A percentile compares a stretch with the other conserved stretches of the same genome.
Evolutionary conservation across 371 early-diverging fungal species (phyloP).

Genomic region (Syncephalastrum racemosum): DNA sequence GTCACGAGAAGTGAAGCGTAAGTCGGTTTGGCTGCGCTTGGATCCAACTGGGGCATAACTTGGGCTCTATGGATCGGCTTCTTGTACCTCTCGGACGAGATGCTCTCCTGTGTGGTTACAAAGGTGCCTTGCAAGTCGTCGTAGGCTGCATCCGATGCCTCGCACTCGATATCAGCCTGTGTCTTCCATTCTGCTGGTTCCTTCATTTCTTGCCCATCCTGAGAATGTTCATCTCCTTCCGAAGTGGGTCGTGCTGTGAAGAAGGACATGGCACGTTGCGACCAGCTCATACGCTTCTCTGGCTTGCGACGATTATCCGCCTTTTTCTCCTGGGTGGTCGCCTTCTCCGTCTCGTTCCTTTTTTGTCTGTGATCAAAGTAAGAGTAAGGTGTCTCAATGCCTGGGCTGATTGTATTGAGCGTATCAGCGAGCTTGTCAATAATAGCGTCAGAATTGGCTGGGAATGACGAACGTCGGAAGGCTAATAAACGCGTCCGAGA

Average conservation of each 20-base stretch:
- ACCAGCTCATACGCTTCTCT: conserved; percentile 4
- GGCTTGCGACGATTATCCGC: conserved; percentile 1
- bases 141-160: conserved; percentile 13
- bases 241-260: not conserved
- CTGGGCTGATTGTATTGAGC: conserved; percentile 12
- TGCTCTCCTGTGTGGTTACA: not conserved
- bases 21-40: not conserved
- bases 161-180: conserved; percentile 8
- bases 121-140: conserved; percentile 16
- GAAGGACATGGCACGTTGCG: conserved; percentile 14
- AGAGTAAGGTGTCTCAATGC: conserved; percentile 5
- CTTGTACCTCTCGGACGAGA: not conserved
- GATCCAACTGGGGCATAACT: not conserved
- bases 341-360: not conserved
- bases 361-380: not conserved
- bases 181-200: not conserved
- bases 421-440: conserved; percentile 16
- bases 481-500: not conserved
- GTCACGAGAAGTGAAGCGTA: no score
- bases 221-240: not conserved
- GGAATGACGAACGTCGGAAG: conserved; percentile 12
- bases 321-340: no score
- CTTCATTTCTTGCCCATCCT: not conserved
- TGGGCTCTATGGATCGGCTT: conserved; percentile 6
- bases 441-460: conserved; percentile 6